A percentile compares a stretch with the other conserved stretches of the same genome.
Conservation (phyloP, 73 alveolate species). For the Tetrahymena borealis region DNA sequence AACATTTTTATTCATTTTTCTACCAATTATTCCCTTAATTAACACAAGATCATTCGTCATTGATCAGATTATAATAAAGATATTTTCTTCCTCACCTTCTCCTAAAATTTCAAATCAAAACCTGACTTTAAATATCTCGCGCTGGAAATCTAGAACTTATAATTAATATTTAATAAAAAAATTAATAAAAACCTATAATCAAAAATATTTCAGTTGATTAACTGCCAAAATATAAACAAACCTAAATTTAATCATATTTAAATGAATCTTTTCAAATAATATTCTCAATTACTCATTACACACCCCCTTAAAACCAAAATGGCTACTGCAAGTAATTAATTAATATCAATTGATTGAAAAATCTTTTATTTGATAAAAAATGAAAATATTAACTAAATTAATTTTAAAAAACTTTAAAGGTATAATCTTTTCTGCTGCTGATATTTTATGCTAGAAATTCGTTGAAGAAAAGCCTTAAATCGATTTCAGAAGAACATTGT, state of each 20-base stretch:
- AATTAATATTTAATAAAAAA: neutral
- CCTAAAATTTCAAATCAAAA: neutral
- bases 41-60: too few relatives aligned
- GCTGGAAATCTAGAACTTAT: neutral
- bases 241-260: neutral
- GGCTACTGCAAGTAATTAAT: neutral
- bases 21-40: too few relatives aligned
- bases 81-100: too few relatives aligned
- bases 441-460: neutral
- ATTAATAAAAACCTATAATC: neutral
- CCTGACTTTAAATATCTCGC: neutral
- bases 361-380: neutral
- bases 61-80: too few relatives aligned
- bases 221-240: neutral
- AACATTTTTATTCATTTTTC: neutral
- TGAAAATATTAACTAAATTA: neutral
- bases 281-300: neutral
- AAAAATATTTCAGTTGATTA: neutral
- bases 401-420: neutral
- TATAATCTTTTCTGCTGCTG: neutral
- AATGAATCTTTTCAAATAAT: neutral
- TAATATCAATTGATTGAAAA: neutral
- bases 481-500: neutral
- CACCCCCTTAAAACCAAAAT: neutral
- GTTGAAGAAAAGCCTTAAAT: neutral